Base-by-base conservation (phyloP, 2,329 filamentous ascomycete genomes). In the Epichloe hybrida region DNA sequence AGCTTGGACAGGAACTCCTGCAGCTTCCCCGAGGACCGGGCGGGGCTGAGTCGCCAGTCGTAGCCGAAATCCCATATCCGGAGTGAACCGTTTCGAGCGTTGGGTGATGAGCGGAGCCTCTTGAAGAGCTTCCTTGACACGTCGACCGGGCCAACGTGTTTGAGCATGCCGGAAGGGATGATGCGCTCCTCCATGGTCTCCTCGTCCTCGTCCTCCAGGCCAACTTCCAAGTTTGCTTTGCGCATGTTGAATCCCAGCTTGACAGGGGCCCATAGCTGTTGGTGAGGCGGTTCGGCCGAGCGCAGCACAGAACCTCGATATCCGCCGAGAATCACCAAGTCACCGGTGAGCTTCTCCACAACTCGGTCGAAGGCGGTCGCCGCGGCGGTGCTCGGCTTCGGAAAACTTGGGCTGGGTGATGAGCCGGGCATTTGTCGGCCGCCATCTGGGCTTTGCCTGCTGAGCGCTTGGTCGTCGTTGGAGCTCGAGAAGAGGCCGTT, bases 191-290 rank as follows among this genome's bases (percentile, higher is more conserved):
- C 81, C 81, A 93, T 93, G 5, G 71, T 76, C 58, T 88, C 84
- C 61, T 96, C 91, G 51, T 94, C 90, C 58, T 89, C 84, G 2
- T 80, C 80, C 13, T 86, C 77, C 4, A 96, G 69, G 0, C 89
- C 90, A 9, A 97, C 84, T 63, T 95, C 88, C 4, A 97, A 73
- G 62, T 97, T 88, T 2, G 91, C 90, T 62, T 93, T 95, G 50
- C 90, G 83, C 54, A 96, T 79, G 58, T 95, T 95, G 48, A 97
- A 70, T 1, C 91, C 90, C 31, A 95, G 84, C 66, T 96, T 96
- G 61, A 96, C 83, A 0, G 90, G 90, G 2, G 94, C 87, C 91
- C 91, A 97, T 0, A 95, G 70, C 62, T 95, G 88, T n/a, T 88
- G 81, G 61, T 91, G 81, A 4, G 86, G 85, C 8, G 86, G 78